Base-by-base conservation (phyloP, 768 basidiomycete species). In the Leccinum barrowsii region DNA sequence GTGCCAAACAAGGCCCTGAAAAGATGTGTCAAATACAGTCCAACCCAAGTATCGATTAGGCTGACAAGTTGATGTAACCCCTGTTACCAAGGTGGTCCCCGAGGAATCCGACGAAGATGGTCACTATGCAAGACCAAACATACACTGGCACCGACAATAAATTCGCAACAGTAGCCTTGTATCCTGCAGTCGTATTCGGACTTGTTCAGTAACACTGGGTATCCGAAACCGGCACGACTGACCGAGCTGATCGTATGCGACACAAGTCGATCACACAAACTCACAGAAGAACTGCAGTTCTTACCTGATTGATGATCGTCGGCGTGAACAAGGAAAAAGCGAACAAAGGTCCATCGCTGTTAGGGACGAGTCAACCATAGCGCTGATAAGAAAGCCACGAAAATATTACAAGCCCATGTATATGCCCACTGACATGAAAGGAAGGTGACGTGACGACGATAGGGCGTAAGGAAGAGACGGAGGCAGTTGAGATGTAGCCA, bases 91-190 rank as follows among this genome's bases (percentile, higher is more conserved):
- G 71, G 7, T 80, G 78, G 65, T 90, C 89, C 22, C 86, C 86
- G 22, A 83, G 63, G 58, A 85, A 77, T 17, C 89, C 89, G 49
- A 89, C 74, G 32, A 75, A 57, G 59, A 81, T 78, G 5, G 90
- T 91, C 65, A 88, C 74, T 37, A 88, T 69, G 63, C 87, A 87
- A 19, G 85, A 83, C 82, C 86, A 89, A 5, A 79, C 81, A 66
- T 91, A 91, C 28, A 90, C 86, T 2, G 90, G 89, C 4, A 91
- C 88, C 0, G 87, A 87, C 15, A 92, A 76, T 11, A 92, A 69
- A 65, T 92, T 91, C 2, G 89, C 87, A 24, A 76, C 70, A 1
- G 86, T 90, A 11, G 87, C 83, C 40, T 73, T 70, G 73, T 80
- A 88, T 4, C 85, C 86, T 82, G 57, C 44, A 35, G 56, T 58